Evolutionary conservation across 176 grass and related monocot species (phyloP).

Genomic region (Panicum miliaceum): DNA sequence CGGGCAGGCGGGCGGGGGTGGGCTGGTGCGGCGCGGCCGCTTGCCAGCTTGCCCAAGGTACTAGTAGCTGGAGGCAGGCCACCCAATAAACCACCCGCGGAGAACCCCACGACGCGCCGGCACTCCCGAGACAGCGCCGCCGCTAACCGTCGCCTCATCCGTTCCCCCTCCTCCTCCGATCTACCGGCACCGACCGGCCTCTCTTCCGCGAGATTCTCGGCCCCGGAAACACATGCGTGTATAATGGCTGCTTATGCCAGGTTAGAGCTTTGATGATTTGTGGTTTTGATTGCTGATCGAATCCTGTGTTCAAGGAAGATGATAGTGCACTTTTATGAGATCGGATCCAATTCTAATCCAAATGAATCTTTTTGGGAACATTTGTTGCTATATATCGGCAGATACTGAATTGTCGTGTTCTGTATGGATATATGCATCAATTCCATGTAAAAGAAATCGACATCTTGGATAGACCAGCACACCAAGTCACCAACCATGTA

Average conservation of each 20-base stretch:
- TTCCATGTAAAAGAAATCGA: background rate
- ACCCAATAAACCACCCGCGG: background rate
- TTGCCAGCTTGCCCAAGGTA: background rate
- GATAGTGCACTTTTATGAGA: too few relatives aligned
- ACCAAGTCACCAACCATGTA: background rate
- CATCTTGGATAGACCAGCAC: background rate
- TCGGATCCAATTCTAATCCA: background rate
- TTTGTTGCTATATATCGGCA: background rate
- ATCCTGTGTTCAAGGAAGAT: too few relatives aligned
- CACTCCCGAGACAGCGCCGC: background rate
- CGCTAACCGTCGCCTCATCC: slow-evolving; percentile 46
- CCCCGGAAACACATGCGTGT: background rate
- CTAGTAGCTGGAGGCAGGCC: background rate
- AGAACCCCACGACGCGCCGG: slow-evolving; percentile 1
- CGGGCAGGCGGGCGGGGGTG: background rate
- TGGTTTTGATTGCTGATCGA: too few relatives aligned
- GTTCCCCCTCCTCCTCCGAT: slow-evolving; percentile 21
- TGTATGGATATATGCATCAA: background rate
- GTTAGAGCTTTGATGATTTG: too few relatives aligned
- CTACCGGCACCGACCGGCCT: slow-evolving; percentile 30
- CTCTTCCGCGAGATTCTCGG: background rate
- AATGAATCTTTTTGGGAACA: slow-evolving; percentile 1
- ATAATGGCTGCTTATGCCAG: too few relatives aligned
- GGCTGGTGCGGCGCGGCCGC: background rate
- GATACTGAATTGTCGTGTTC: background rate